Evolutionary conservation across 768 basidiomycete species (phyloP).

Genomic region (Serendipita sp.): DNA sequence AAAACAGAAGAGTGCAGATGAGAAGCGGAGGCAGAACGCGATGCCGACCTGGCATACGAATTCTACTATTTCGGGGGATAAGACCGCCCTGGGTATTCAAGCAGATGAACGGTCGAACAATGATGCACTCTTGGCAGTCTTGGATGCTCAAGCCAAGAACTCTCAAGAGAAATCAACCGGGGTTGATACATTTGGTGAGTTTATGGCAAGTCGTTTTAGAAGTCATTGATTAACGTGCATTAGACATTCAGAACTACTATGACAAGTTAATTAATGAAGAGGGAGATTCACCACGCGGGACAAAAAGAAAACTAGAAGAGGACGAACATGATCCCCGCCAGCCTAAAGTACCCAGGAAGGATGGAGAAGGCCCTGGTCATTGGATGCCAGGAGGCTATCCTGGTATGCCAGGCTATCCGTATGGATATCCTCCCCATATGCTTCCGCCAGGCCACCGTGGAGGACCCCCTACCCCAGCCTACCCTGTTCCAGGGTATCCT

Average conservation of each 20-base stretch:
- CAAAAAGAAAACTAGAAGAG: background rate
- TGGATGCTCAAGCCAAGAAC: background rate
- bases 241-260: constrained; percentile 9
- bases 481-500: background rate
- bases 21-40: constrained; percentile 70
- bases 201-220: background rate
- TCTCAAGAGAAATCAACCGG: background rate
- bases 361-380: background rate
- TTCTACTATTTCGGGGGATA: constrained; percentile 85
- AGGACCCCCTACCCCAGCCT: background rate
- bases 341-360: background rate
- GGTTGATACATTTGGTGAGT: background rate
- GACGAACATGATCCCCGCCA: background rate
- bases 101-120: constrained; percentile 15
- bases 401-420: background rate
- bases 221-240: background rate
- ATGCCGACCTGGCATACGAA: constrained; percentile 91
- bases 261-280: constrained; percentile 5
- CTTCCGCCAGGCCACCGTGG: background rate
- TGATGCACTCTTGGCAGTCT: background rate
- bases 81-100: constrained; percentile 71
- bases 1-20: constrained; percentile 60
- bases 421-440: constrained; percentile 2
- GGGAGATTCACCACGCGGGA: background rate
- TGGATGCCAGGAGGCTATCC: background rate